Base-by-base conservation (phyloP, 805 yeast genomes). In the Ogataea glucozyma region DNA sequence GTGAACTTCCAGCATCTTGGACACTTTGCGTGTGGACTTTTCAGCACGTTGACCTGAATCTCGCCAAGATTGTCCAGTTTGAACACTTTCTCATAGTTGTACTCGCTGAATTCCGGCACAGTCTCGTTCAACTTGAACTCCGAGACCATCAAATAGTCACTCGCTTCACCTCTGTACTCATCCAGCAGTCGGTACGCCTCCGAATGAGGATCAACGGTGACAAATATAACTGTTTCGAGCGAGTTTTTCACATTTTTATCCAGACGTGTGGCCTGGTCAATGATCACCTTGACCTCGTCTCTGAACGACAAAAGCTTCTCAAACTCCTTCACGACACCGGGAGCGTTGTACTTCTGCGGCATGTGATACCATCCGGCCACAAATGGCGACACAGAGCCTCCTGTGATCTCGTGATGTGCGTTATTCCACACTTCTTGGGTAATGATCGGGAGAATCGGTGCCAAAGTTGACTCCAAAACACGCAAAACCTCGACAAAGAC, bases 1-100 rank as follows among this genome's bases (percentile, higher is more conserved):
- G 76, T 77, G 58, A 66, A 81, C 56, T 87, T 87, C 99, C 99
- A 93, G 65, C 99, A 93, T 60, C 99, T 76, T 6, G 96, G 96
- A 61, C 99, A 93, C 56, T 89, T 89, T 40, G 66, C 65, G 2
- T 68, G 57, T 0, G 60, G 44, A 32, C 65, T 51, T 38, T 51
- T 54, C 41, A 70, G 63, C 2, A 84, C 73, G 2, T 60, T 48
- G 4, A 78, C 54, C 1, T 51, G 52, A 6, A 71, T 34, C 3
- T 40, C 35, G 2, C 47, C 57, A 7, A 52, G 54, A 2, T 61
- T 69, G 6, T 54, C 62, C 2, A 72, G 49, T 2, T 49, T 48
- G 2, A 69, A 48, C n/a, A 51, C 43, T 10, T 52, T 52, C 38
- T 62, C 47, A 40, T 61, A 62, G 13, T 68, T 66, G 38, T 56